Conservation (phyloP, 306 rosid genomes). For the Quercus alba region DNA sequence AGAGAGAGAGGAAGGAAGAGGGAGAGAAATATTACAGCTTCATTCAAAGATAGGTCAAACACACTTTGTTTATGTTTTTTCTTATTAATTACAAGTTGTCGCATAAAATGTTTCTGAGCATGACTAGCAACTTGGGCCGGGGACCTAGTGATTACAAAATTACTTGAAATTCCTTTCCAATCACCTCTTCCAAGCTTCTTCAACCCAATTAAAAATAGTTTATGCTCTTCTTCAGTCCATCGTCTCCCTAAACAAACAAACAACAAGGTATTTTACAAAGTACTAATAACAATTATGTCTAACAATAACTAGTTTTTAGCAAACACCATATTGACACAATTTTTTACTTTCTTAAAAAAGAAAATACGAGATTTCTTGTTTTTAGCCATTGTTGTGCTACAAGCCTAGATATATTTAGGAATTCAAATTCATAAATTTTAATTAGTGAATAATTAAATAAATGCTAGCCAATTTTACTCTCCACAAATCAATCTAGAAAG, state of each 20-base stretch:
- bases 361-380: too few species aligned
- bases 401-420: not conserved
- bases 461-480: not conserved
- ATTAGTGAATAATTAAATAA: not conserved
- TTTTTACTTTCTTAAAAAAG: not conserved
- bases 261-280: too few species aligned
- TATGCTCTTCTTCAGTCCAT: conserved; percentile 60
- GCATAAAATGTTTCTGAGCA: conserved; percentile 59
- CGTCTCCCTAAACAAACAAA: conserved; percentile 27
- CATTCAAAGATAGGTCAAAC: conserved; percentile 42
- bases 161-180: conserved; percentile 60
- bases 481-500: too few species aligned
- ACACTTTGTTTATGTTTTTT: conserved; percentile 50
- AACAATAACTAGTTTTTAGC: not conserved
- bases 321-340: not conserved
- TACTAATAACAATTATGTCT: too few species aligned
- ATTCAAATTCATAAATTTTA: not conserved
- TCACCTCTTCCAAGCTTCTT: conserved; percentile 53
- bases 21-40: not conserved
- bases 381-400: too few species aligned
- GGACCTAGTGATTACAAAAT: conserved; percentile 45
- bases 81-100: conserved; percentile 29
- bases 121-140: conserved; percentile 70
- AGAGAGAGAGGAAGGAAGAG: too few species aligned
- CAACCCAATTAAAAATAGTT: conserved; percentile 44